phyloP scores from a whole-genome alignment of 495 filamentous ascomycete genomes.

The Aspergillus nidulans region DNA sequence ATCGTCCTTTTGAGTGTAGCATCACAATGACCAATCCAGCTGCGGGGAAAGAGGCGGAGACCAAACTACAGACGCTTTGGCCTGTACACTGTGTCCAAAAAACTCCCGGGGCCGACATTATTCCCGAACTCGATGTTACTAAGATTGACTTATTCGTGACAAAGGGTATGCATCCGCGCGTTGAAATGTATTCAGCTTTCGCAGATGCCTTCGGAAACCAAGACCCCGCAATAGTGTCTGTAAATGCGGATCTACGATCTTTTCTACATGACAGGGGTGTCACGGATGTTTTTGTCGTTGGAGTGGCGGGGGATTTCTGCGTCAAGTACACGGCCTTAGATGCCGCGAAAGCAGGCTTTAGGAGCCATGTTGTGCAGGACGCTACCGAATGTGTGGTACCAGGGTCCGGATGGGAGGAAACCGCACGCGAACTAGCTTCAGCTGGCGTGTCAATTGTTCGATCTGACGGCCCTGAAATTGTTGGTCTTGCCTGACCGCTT shows the following conservation, averaged over 20 bases:
- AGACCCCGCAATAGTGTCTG: slow-evolving; percentile 32
- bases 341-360: slow-evolving; percentile 70
- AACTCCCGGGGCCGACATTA: slow-evolving; percentile 67
- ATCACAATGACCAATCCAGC: slow-evolving; percentile 64
- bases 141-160: slow-evolving; percentile 61
- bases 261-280: slow-evolving; percentile 54
- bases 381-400: slow-evolving; percentile 66
- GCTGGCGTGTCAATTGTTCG: slow-evolving; percentile 50
- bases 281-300: slow-evolving; percentile 76
- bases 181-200: slow-evolving; percentile 94
- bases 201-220: slow-evolving; percentile 64
- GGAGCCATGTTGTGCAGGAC: slow-evolving; percentile 72
- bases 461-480: slow-evolving; percentile 44
- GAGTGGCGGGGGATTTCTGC: slow-evolving; percentile 86
- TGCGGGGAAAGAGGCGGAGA: slow-evolving; percentile 53
- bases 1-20: slow-evolving; percentile 60
- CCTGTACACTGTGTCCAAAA: slow-evolving; percentile 81
- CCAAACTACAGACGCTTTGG: slow-evolving; percentile 71
- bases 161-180: slow-evolving; percentile 67
- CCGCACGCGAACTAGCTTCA: slow-evolving; percentile 51
- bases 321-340: slow-evolving; percentile 77
- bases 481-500: slow-evolving; percentile 23
- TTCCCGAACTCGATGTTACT: slow-evolving; percentile 63
- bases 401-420: slow-evolving; percentile 49
- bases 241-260: slow-evolving; percentile 55